phyloP scores from a whole-genome alignment of 345 rosid species.

The Eucalyptus polyanthemos region DNA sequence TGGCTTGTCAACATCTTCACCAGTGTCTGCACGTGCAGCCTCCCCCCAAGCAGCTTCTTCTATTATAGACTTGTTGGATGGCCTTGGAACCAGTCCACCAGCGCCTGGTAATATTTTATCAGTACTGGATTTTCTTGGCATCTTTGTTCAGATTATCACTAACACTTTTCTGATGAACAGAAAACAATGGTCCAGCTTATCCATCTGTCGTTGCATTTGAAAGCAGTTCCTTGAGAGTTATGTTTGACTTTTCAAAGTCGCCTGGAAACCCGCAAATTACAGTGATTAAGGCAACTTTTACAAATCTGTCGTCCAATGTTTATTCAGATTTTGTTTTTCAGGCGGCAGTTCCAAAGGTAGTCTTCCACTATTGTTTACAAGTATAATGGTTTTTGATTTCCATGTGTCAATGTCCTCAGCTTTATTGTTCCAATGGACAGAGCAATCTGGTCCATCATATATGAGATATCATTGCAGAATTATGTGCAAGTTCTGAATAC shows the following conservation, averaged over 20 bases:
- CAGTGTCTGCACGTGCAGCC: slow-evolving; percentile 15
- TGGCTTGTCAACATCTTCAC: slow-evolving; percentile 34
- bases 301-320: slow-evolving; percentile 49
- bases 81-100: slow-evolving; percentile 50
- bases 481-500: background rate
- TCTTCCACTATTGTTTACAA: background rate
- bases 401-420: background rate
- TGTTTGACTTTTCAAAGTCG: slow-evolving; percentile 67
- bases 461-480: background rate
- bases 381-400: background rate
- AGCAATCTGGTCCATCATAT: background rate
- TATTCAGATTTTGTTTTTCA: slow-evolving; percentile 80
- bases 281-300: slow-evolving; percentile 59
- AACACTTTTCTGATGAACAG: slow-evolving; percentile 18
- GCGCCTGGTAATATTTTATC: slow-evolving; percentile 38
- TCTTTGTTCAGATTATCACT: background rate
- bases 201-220: slow-evolving; percentile 72
- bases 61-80: slow-evolving; percentile 80
- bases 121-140: background rate
- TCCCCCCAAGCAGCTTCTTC: slow-evolving; percentile 37
- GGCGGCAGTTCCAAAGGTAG: slow-evolving; percentile 99
- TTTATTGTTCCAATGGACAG: background rate
- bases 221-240: slow-evolving; percentile 71
- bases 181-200: slow-evolving; percentile 62
- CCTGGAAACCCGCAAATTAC: slow-evolving; percentile 68